These are phyloP conservation scores for Endotrypanum monterogeii DNA, from an alignment of 208 protist genomes.

Conservation along the genomic window DNA sequence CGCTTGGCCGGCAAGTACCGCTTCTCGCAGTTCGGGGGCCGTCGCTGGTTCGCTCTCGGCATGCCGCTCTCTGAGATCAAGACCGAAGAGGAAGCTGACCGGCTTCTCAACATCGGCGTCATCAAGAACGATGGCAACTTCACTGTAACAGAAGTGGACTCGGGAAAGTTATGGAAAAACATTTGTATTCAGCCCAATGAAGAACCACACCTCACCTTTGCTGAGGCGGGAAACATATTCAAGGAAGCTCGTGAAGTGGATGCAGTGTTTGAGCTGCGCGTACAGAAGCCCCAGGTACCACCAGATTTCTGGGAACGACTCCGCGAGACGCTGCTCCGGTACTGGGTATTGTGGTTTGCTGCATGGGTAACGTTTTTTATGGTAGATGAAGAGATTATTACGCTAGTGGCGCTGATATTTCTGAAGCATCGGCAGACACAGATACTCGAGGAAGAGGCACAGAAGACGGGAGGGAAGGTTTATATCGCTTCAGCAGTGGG, in stretches of 20 bases:
- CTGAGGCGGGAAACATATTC: slow-evolving; percentile 53
- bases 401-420: slow-evolving; percentile 80
- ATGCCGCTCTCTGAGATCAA: slow-evolving; percentile 75
- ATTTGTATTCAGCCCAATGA: slow-evolving; percentile 53
- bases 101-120: slow-evolving; percentile 66
- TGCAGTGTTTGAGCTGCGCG: slow-evolving; percentile 51
- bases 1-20: slow-evolving; percentile 75
- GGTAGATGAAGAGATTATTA: slow-evolving; percentile 92
- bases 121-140: slow-evolving; percentile 84
- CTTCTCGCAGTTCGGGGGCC: slow-evolving; percentile 68
- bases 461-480: slow-evolving; percentile 81
- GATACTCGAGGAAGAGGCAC: slow-evolving; percentile 82
- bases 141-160: slow-evolving; percentile 31
- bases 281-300: slow-evolving; percentile 72
- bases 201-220: slow-evolving; percentile 56
- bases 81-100: slow-evolving; percentile 72
- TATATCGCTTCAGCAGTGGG: slow-evolving; percentile 81
- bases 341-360: slow-evolving; percentile 90
- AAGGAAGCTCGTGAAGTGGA: slow-evolving; percentile 28
- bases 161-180: slow-evolving; percentile 81
- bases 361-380: slow-evolving; percentile 90
- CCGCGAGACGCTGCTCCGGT: slow-evolving; percentile 76
- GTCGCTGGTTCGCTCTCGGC: slow-evolving; percentile 81
- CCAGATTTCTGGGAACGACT: slow-evolving; percentile 80
- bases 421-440: slow-evolving; percentile 78